Evolutionary conservation across 257 asterid species (phyloP).

Genomic region (Eustoma russellianum): DNA sequence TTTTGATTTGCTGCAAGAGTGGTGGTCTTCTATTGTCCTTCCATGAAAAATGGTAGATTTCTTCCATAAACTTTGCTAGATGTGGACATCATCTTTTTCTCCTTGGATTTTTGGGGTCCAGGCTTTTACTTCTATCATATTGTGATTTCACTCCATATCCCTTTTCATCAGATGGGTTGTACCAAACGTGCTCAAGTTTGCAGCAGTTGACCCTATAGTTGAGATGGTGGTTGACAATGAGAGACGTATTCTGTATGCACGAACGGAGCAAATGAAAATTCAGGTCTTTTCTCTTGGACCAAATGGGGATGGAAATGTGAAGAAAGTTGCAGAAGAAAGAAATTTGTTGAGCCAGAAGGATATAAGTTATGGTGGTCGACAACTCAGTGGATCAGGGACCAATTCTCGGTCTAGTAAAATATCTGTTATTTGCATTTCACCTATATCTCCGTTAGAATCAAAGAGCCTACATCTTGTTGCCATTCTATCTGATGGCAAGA

Average conservation of each 20-base stretch:
- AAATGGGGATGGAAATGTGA: constrained; percentile 76
- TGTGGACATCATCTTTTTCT: constrained; percentile 2
- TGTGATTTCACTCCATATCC: constrained; percentile 7
- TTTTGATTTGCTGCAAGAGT: not conserved
- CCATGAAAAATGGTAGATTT: no score
- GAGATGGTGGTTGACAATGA: constrained; percentile 95
- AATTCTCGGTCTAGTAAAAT: constrained; percentile 56
- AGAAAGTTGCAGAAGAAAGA: constrained; percentile 88
- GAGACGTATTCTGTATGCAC: constrained; percentile 78
- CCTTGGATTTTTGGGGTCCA: constrained; percentile 11
- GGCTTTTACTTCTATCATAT: constrained; percentile 12
- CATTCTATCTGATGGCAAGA: constrained; percentile 87
- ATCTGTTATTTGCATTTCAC: constrained; percentile 78
- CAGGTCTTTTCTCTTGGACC: constrained; percentile 84
- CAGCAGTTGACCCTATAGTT: constrained; percentile 84
- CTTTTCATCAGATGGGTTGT: constrained; percentile 76
- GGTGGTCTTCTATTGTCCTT: not conserved
- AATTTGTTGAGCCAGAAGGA: constrained; percentile 87
- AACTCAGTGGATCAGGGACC: constrained; percentile 56
- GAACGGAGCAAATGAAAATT: constrained; percentile 91
- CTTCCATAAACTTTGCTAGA: not conserved
- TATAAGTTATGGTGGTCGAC: constrained; percentile 60
- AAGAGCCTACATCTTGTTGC: constrained; percentile 95
- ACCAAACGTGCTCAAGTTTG: constrained; percentile 90
- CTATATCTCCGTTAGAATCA: constrained; percentile 76